These are phyloP conservation scores for Bretschneidera sinensis DNA, from an alignment of 345 rosid genomes.

Conservation along the genomic window DNA sequence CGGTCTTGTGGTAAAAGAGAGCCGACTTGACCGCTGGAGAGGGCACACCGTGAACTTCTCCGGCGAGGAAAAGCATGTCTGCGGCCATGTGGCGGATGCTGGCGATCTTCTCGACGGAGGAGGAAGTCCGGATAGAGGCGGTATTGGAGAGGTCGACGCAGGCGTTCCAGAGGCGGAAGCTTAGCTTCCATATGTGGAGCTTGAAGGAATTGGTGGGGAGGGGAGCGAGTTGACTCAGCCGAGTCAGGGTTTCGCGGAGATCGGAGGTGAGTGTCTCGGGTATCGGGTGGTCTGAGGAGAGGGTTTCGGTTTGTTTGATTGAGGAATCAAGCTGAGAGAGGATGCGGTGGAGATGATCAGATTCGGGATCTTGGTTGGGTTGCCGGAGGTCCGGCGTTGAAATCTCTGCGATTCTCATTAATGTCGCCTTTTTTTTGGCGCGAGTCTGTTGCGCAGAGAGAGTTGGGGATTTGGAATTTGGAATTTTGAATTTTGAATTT, in stretches of 20 bases:
- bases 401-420: constrained; percentile 84
- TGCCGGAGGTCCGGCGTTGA: constrained; percentile 55
- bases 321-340: constrained; percentile 63
- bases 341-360: constrained; percentile 21
- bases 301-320: constrained; percentile 54
- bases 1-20: constrained; percentile 78
- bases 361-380: constrained; percentile 14
- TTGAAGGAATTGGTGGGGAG: constrained; percentile 54
- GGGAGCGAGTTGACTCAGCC: constrained; percentile 51
- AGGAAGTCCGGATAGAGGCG: constrained; percentile 35
- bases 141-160: constrained; percentile 84
- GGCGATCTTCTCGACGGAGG: constrained; percentile 36
- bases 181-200: constrained; percentile 81
- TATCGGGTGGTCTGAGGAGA: constrained; percentile 26
- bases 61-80: constrained; percentile 72
- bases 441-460: constrained; percentile 15
- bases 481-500: constrained; percentile 12
- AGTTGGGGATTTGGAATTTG: constrained; percentile 10
- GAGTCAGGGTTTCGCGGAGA: constrained; percentile 49
- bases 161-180: constrained; percentile 94
- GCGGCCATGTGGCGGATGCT: constrained; percentile 74
- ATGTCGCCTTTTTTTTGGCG: constrained; percentile 20
- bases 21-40: constrained; percentile 68
- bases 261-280: constrained; percentile 46
- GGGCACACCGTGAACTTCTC: constrained; percentile 61